These are phyloP conservation scores for Sporodiniella umbellata DNA, from an alignment of 371 early-diverging fungal species.

Conservation along the genomic window DNA sequence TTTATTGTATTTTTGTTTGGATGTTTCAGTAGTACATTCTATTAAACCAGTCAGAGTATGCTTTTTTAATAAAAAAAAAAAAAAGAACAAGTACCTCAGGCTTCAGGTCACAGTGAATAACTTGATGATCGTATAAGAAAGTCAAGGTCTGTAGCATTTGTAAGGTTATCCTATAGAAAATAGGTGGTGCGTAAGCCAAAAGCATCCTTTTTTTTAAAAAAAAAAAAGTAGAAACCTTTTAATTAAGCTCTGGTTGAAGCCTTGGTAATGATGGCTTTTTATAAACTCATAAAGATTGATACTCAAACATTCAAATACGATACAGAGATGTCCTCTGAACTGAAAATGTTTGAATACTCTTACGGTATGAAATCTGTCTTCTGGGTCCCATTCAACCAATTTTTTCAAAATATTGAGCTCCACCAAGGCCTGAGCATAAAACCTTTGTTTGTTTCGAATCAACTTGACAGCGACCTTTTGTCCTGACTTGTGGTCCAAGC, in stretches of 20 bases:
- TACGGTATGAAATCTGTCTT: slow-evolving; percentile 81
- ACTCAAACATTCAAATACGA: slow-evolving; percentile 94
- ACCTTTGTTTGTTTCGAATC: slow-evolving; percentile 92
- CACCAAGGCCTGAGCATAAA: slow-evolving; percentile 90
- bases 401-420: slow-evolving; percentile 88
- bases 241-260: slow-evolving; percentile 84
- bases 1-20: slow-evolving; percentile 62
- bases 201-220: not conserved
- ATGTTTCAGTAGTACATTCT: slow-evolving; percentile 61
- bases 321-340: slow-evolving; percentile 90
- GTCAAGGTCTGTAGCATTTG: slow-evolving; percentile 82
- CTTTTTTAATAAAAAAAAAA: too few relatives aligned
- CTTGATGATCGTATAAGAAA: slow-evolving; percentile 73
- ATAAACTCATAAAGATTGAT: slow-evolving; percentile 96
- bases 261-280: slow-evolving; percentile 93
- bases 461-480: slow-evolving; percentile 90
- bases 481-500: slow-evolving; percentile 84
- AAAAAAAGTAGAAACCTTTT: slow-evolving; percentile 78
- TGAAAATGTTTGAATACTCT: slow-evolving; percentile 91
- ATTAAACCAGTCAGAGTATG: too few relatives aligned
- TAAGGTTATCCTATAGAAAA: slow-evolving; percentile 53
- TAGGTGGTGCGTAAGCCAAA: too few relatives aligned
- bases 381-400: slow-evolving; percentile 67
- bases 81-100: slow-evolving; percentile 60
- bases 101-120: slow-evolving; percentile 98